Evolutionary conservation across 345 rosid species (phyloP), one percentile per base, ranked within the genome.

Genomic region (Aquilaria malaccensis): DNA sequence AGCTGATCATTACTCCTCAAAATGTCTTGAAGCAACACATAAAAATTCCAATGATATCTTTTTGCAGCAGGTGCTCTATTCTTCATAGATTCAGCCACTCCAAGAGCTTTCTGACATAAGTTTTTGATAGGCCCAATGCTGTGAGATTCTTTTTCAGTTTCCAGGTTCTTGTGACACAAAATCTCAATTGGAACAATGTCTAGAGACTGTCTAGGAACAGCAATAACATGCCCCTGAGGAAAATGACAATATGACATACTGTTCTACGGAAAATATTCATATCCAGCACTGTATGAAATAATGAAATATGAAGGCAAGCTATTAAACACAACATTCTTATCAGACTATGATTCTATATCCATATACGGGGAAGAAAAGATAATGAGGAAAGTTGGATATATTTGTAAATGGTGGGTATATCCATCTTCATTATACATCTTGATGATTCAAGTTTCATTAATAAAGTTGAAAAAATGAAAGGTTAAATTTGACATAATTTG

Each of bases 1-100:
- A 87, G 83, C 64, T 85, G 81, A 63, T 73, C 66, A 54, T 78
- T 81, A 57, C 80, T 74, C 66, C 61, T 69, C 37, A 93, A 76
- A 65, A 87, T 91, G 70, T 93, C 97, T 67, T 76, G 72, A 62
- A 87, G 52, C 67, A 89, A 67, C 58, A 93, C 53, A 54, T 76
- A 75, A 62, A 93, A 93, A 72, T 89, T 93, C 37, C 75, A 68
- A 65, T 83, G 98, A 70, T 93, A 89, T 74, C 81, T 87, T 56
- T 78, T 52, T 50, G 59, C 59, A 60, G 64, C 69, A 51, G 83
- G 82, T 9, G 83, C 81, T 65, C 54, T 65, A 41, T 74, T 70
- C 69, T 79, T 81, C 29, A 67, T 67, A 68, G 79, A 74, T 30
- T 77, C 81, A 62, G 72, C 88, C 67, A 74, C 88, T 61, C 61